Evolutionary conservation across 805 yeast species (phyloP).

Genomic region (Barnettozyma vustinii): DNA sequence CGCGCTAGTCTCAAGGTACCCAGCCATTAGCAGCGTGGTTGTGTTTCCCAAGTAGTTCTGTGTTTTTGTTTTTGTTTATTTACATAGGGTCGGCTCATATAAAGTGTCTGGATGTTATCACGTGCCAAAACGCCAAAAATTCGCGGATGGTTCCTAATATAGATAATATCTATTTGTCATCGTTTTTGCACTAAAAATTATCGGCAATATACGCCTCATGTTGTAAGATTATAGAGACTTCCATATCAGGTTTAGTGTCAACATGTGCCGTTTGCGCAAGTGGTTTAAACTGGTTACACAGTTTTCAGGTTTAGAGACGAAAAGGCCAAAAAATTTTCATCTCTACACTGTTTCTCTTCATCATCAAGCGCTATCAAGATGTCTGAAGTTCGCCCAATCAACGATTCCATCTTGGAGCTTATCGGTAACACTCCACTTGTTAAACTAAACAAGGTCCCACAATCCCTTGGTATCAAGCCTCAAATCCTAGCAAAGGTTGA

Average conservation of each 20-base stretch:
- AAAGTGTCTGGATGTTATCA: neutral
- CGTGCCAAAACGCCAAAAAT: neutral
- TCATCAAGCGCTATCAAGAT: neutral
- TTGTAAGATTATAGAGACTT: neutral
- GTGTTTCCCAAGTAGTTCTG: neutral
- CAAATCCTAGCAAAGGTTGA: conserved; percentile 70
- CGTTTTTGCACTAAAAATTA: neutral
- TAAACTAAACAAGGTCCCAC: conserved; percentile 69
- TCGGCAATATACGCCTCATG: too few species aligned
- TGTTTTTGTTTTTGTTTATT: neutral
- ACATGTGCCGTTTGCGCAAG: conserved; percentile 9
- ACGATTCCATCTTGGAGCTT: conserved; percentile 52
- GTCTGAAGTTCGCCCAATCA: conserved; percentile 8
- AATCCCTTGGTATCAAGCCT: conserved; percentile 70
- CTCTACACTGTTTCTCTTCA: conserved; percentile 1
- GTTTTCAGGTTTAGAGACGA: neutral
- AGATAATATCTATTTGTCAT: neutral
- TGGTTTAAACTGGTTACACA: conserved; percentile 2
- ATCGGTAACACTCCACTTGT: conserved; percentile 86
- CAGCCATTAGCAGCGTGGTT: neutral
- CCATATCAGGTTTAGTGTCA: conserved; percentile 4
- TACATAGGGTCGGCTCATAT: neutral
- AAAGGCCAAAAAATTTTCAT: neutral
- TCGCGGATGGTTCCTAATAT: neutral
- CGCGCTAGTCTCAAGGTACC: neutral